A percentile compares a stretch with the other conserved stretches of the same genome.
phyloP scores from a whole-genome alignment of 352 stramenopile species.

The Hyaloperonospora arabidopsidis region DNA sequence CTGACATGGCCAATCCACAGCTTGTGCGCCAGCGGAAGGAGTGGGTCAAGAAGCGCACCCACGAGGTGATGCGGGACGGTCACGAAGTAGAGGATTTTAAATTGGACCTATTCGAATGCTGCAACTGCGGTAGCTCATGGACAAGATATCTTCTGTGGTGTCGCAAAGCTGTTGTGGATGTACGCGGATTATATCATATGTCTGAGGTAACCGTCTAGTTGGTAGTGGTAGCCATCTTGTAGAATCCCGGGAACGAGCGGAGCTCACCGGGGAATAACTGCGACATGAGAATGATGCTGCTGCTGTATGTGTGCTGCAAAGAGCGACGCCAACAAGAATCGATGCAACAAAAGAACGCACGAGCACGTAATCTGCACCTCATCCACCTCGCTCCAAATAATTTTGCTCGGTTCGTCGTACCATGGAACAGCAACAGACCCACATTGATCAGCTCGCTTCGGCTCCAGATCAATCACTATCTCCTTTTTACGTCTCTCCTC shows the following conservation, averaged over 20 bases:
- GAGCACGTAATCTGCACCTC: too few species aligned
- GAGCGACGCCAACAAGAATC: too few species aligned
- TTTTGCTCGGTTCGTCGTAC: too few species aligned
- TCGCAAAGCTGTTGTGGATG: constrained; percentile 78
- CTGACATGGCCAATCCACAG: constrained; percentile 80
- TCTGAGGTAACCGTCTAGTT: constrained; percentile 60
- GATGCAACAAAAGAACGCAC: too few species aligned
- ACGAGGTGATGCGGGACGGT: constrained; percentile 72
- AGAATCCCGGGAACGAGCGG: not conserved
- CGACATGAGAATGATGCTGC: too few species aligned
- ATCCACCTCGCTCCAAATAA: too few species aligned
- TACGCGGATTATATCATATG: constrained; percentile 79
- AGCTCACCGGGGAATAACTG: not conserved
- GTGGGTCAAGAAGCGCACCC: constrained; percentile 80
- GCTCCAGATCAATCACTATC: too few species aligned
- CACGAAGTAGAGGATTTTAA: constrained; percentile 62
- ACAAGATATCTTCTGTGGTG: constrained; percentile 77
- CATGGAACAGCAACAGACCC: too few species aligned
- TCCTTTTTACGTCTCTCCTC: too few species aligned
- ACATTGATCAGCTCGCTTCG: too few species aligned
- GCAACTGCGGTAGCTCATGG: constrained; percentile 59
- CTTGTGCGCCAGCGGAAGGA: constrained; percentile 71
- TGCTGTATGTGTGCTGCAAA: not conserved
- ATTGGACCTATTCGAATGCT: constrained; percentile 75
- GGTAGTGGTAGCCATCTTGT: constrained; percentile 47